Conservation (phyloP, 176 grass and related monocot species). For the Miscanthus lutarioriparius region DNA sequence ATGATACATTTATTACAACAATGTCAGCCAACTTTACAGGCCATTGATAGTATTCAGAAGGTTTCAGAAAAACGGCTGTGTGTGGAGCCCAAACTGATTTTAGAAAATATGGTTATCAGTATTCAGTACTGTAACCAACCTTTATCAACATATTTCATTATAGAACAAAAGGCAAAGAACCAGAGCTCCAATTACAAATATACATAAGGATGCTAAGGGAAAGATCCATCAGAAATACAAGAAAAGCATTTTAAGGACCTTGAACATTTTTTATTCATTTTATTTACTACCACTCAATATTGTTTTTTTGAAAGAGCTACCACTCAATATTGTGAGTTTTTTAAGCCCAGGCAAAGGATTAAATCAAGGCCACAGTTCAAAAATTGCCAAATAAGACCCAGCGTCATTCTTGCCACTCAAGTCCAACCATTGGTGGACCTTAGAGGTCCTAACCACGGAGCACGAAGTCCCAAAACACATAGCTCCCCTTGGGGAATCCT, state of each 20-base stretch:
- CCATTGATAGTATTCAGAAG: slow-evolving; percentile 3
- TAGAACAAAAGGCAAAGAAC: slow-evolving; percentile 8
- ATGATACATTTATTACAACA: background rate
- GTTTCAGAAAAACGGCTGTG: background rate
- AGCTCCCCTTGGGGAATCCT: background rate
- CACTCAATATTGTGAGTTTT: background rate
- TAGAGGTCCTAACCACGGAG: background rate
- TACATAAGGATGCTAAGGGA: background rate
- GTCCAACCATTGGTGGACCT: background rate
- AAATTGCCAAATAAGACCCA: background rate
- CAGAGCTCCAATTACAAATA: background rate
- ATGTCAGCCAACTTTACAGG: background rate
- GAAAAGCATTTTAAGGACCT: background rate
- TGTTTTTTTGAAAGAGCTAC: background rate
- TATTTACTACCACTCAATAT: background rate
- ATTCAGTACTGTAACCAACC: background rate
- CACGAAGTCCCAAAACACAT: background rate
- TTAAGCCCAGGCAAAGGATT: background rate
- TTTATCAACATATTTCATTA: background rate
- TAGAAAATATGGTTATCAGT: background rate
- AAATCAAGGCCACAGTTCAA: background rate
- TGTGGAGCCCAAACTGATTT: background rate
- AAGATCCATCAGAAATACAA: background rate
- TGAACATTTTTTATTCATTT: background rate
- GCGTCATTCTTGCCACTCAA: background rate